Base-by-base conservation (phyloP, 306 rosid genomes). In the Spatholobus suberectus region DNA sequence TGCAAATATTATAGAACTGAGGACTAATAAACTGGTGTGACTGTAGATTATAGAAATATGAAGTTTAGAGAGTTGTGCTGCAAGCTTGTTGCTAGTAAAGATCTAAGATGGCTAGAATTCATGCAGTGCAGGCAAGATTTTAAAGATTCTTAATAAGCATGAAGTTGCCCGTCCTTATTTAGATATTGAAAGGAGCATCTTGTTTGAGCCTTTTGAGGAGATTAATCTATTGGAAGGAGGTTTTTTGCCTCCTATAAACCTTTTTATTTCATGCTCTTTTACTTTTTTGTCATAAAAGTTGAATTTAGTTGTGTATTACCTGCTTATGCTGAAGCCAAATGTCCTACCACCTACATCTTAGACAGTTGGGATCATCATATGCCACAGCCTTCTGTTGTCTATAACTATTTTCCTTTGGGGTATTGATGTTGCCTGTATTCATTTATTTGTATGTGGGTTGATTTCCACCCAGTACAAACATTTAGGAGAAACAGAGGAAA, bases 151-250 rank as follows among this genome's bases (percentile, higher is more conserved):
- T 89, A 84, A 80, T 89, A 89, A 73, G 85, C 89, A 63, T 82
- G 92, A 27, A 61, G 80, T 73, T 89, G 81, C 78, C 87, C 87
- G 83, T 84, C 89, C 89, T 66, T 87, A 90, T 88, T 82, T 92
- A 14, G 91, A 87, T 52, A 87, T 71, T 58, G 91, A 88, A 81
- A 88, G 86, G 46, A 84, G 83, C 90, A 90, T 87, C 82, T 94
- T n/a, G 92, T 85, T 82, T 85, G 86, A 76, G 71, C 81, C 85
- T 71, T 89, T 85, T 80, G 87, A 83, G 80, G 91, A 87, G 86
- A 91, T 89, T 77, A 61, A 85, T 87, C 65, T 40, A 71, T 57
- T 29, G n/a, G 51, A 61, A 70, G 37, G 62, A 40, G 76, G 15
- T 26, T 26, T 12, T 66, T 66, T n/a, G 18, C 57, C 43, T 66